Evolutionary conservation across 768 basidiomycete species (phyloP).

Genomic region (Porpolomopsis calyptriformis): DNA sequence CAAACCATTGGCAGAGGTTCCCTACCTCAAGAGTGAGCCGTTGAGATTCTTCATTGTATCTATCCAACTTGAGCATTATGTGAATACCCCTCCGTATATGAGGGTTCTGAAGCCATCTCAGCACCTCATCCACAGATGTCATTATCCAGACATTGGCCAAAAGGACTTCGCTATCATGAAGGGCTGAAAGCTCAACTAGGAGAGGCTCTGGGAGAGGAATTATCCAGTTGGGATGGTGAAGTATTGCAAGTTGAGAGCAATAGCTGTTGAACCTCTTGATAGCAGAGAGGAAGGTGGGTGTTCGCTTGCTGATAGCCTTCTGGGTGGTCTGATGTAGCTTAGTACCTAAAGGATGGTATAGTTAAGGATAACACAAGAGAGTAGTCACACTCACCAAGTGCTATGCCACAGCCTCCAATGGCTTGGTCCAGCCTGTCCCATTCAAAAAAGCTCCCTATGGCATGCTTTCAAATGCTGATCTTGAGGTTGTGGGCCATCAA

Average conservation of each 20-base stretch:
- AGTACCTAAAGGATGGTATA: slow-evolving; percentile 17
- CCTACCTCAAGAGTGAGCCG: slow-evolving; percentile 19
- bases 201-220: slow-evolving; percentile 26
- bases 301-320: slow-evolving; percentile 21
- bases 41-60: slow-evolving; percentile 21
- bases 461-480: slow-evolving; percentile 26
- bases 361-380: not conserved
- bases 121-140: slow-evolving; percentile 7
- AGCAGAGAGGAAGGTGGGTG: slow-evolving; percentile 19
- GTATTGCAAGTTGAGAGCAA: slow-evolving; percentile 16
- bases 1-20: slow-evolving; percentile 28
- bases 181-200: slow-evolving; percentile 18
- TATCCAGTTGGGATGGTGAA: slow-evolving; percentile 14
- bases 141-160: slow-evolving; percentile 31
- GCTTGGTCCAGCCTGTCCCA: slow-evolving; percentile 28
- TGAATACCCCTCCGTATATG: slow-evolving; percentile 22
- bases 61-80: slow-evolving; percentile 18
- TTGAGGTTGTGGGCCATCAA: slow-evolving; percentile 29
- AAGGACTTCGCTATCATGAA: slow-evolving; percentile 17
- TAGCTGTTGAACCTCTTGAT: slow-evolving; percentile 22
- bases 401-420: slow-evolving; percentile 18
- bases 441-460: slow-evolving; percentile 26
- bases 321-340: slow-evolving; percentile 25
- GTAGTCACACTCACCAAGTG: slow-evolving; percentile 20
- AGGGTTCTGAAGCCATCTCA: slow-evolving; percentile 24